Percentiles rank a stretch among this genome's conserved stretches.
phyloP scores from a whole-genome alignment of 176 grass and related monocot genomes.

The Zoysia pacifica region DNA sequence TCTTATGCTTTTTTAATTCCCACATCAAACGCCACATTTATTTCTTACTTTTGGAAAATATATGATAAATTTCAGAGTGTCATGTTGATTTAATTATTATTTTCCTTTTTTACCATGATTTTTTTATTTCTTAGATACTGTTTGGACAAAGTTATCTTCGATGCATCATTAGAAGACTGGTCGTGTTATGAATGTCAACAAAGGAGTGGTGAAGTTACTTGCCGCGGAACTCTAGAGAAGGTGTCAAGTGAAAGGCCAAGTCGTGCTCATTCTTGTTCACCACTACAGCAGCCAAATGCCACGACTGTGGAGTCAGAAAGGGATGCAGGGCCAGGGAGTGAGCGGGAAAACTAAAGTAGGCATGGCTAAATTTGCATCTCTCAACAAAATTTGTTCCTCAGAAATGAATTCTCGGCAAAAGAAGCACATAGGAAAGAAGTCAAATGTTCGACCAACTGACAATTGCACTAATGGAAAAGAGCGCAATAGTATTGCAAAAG shows the following conservation, averaged over 20 bases:
- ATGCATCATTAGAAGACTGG: slow-evolving; percentile 27
- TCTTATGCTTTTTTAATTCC: not conserved
- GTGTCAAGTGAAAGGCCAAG: not conserved
- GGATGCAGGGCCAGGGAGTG: not conserved
- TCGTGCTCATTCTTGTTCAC: not conserved
- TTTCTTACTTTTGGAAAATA: not conserved
- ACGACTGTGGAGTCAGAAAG: not conserved
- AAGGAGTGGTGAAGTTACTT: slow-evolving; percentile 9
- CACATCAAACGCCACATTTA: not conserved
- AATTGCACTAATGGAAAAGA: not conserved
- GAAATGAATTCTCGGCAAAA: slow-evolving; percentile 14
- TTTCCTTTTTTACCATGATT: slow-evolving; percentile 8
- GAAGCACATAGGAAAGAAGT: not conserved
- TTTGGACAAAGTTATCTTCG: slow-evolving; percentile 28
- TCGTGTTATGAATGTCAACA: slow-evolving; percentile 31
- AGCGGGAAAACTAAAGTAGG: not conserved
- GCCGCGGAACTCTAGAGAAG: not conserved
- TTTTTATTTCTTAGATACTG: slow-evolving; percentile 42
- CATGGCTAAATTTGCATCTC: not conserved
- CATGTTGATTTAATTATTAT: not conserved
- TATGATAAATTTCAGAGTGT: not conserved
- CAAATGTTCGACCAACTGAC: not conserved
- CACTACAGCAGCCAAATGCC: slow-evolving; percentile 6
- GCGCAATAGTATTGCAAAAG: not conserved
- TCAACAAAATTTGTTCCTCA: not conserved